Evolutionary conservation across 352 stramenopile genomes (phyloP).

Genomic region (Phytopythium litorale): DNA sequence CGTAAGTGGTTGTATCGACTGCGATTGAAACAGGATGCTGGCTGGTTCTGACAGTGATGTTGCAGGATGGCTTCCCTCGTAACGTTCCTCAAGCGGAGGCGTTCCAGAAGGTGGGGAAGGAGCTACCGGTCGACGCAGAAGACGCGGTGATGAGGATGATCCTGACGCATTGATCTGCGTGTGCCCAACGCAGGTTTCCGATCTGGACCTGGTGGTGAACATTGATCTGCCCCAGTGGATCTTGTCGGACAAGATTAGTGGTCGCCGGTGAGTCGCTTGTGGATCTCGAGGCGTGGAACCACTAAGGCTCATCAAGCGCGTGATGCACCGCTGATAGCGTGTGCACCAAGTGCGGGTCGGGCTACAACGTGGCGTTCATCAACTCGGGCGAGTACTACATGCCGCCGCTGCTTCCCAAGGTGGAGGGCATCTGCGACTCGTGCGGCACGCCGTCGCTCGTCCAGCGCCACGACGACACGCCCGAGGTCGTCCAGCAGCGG

Average conservation of each 20-base stretch:
- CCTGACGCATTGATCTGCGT: constrained; percentile 1
- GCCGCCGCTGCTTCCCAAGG: constrained; percentile 87
- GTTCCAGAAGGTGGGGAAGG: constrained; percentile 46
- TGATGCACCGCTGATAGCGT: constrained; percentile 32
- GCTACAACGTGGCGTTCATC: constrained; percentile 89
- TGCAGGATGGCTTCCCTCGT: constrained; percentile 82
- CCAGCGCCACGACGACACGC: constrained; percentile 77
- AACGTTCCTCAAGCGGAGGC: constrained; percentile 86
- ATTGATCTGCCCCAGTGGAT: constrained; percentile 88
- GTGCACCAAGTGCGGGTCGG: constrained; percentile 75
- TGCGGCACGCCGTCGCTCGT: constrained; percentile 73
- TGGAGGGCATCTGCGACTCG: constrained; percentile 71
- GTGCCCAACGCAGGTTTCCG: constrained; percentile 25
- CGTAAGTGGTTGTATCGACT: constrained; percentile 13
- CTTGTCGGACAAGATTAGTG: constrained; percentile 87
- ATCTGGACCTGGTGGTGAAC: constrained; percentile 85
- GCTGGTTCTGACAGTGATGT: neutral
- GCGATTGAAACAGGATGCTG: neutral
- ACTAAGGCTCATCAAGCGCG: neutral
- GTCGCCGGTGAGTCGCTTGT: constrained; percentile 44
- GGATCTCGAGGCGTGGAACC: neutral
- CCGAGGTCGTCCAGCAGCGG: constrained; percentile 78
- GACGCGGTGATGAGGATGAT: neutral
- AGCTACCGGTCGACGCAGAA: neutral
- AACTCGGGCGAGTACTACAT: constrained; percentile 87